phyloP scores from a whole-genome alignment of 2,329 filamentous ascomycete species.

The Rosellinia necatrix region DNA sequence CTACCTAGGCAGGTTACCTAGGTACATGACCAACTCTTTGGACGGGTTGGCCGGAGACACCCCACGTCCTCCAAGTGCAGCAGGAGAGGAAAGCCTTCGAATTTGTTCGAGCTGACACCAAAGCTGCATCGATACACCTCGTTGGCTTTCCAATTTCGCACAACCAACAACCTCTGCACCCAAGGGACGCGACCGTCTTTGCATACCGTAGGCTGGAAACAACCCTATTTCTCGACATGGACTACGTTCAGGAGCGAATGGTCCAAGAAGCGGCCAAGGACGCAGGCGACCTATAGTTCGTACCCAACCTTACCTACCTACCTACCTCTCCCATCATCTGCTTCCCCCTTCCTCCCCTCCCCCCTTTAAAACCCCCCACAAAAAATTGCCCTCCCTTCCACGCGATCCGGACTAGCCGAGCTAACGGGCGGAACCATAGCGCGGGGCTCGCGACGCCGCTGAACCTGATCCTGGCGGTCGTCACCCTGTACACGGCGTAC shows the following conservation, averaged over 20 bases:
- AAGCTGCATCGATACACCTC: too few relatives aligned
- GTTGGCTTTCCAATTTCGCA: background rate
- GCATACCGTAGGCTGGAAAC: too few relatives aligned
- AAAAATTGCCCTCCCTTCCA: too few relatives aligned
- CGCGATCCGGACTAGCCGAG: background rate
- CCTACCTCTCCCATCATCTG: background rate
- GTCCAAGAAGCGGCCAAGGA: constrained; percentile 56
- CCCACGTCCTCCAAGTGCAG: constrained; percentile 14
- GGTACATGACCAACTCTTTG: too few relatives aligned
- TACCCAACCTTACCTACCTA: background rate
- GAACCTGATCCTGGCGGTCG: constrained; percentile 62
- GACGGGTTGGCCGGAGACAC: constrained; percentile 10
- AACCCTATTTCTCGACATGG: constrained; percentile 50
- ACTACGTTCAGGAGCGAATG: constrained; percentile 62
- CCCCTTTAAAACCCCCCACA: too few relatives aligned
- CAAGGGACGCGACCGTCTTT: too few relatives aligned
- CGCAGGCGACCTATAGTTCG: constrained; percentile 24
- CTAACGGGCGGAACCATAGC: constrained; percentile 36
- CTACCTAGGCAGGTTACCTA: background rate
- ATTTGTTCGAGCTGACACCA: too few relatives aligned
- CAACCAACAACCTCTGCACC: background rate
- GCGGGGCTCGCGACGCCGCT: constrained; percentile 61
- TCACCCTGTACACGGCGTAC: constrained; percentile 64
- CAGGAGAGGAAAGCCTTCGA: too few relatives aligned
- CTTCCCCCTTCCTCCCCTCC: background rate